Evolutionary conservation across 2,329 filamentous ascomycete genomes (phyloP).

Genomic region (Fusarium chuoi): DNA sequence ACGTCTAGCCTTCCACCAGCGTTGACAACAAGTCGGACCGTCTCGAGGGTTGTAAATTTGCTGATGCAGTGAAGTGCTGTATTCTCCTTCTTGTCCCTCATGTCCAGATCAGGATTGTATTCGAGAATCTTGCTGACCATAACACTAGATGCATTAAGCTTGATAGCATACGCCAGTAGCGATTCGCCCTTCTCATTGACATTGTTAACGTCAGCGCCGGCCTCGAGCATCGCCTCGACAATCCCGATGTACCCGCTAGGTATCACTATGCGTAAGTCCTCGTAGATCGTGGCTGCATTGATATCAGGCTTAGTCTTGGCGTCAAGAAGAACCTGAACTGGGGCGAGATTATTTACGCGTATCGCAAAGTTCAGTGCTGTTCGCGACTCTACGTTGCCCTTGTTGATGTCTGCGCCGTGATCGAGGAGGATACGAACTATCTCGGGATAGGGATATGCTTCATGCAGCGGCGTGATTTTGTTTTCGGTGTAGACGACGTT

Average conservation of each 20-base stretch:
- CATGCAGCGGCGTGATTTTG: background rate
- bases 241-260: accelerated
- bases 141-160: accelerated
- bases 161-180: background rate
- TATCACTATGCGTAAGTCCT: background rate
- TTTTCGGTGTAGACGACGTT: background rate
- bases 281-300: background rate
- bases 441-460: accelerated
- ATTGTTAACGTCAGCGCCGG: constrained; percentile 1
- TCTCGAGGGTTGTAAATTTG: background rate
- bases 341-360: accelerated
- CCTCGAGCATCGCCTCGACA: background rate
- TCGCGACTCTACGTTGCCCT: background rate
- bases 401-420: background rate
- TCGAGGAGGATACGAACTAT: background rate
- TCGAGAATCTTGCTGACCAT: constrained; percentile 11
- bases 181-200: background rate
- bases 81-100: background rate
- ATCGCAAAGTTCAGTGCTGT: background rate
- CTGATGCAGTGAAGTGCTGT: constrained; percentile 3
- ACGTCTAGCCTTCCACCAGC: constrained; percentile 8
- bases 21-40: constrained; percentile 2
- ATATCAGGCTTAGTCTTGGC: background rate
- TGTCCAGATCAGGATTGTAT: constrained; percentile 2
- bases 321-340: background rate